Conservation (phyloP, 345 rosid species). For the Camelina neglecta region DNA sequence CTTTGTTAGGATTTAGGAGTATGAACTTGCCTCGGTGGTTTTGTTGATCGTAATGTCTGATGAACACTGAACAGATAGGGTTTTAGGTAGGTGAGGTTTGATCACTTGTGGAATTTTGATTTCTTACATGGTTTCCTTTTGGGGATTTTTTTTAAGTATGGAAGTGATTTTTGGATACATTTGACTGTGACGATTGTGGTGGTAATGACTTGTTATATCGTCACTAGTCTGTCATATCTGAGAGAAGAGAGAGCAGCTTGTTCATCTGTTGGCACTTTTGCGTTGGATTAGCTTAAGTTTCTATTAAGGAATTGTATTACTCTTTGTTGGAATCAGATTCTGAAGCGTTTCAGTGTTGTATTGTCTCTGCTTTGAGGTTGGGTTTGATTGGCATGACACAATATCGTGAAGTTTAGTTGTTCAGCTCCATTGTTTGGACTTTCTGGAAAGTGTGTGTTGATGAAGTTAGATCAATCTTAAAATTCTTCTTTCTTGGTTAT, state of each 20-base stretch:
- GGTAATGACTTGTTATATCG: slow-evolving; percentile 4
- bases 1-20: slow-evolving; percentile 27
- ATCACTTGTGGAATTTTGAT: slow-evolving; percentile 1
- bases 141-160: not conserved
- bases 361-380: too few relatives aligned
- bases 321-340: slow-evolving; percentile 11
- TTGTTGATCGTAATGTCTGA: slow-evolving; percentile 32
- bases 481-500: too few relatives aligned
- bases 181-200: slow-evolving; percentile 1
- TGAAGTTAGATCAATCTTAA: too few relatives aligned
- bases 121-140: slow-evolving; percentile 12
- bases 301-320: not conserved
- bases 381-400: too few relatives aligned
- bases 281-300: slow-evolving; percentile 11
- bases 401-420: not conserved
- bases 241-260: slow-evolving; percentile 16
- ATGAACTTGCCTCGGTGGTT: slow-evolving; percentile 15
- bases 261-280: slow-evolving; percentile 1
- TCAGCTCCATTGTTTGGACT: slow-evolving; percentile 11
- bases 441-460: not conserved
- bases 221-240: slow-evolving; percentile 1
- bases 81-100: slow-evolving; percentile 13
- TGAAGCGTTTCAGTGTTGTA: not conserved
- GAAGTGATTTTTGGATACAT: slow-evolving; percentile 16
- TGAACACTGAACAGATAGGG: slow-evolving; percentile 13